Evolutionary conservation across 2,329 filamentous ascomycete genomes (phyloP), one percentile per base, ranked within the genome.

Genomic region (Onygenales sp.): DNA sequence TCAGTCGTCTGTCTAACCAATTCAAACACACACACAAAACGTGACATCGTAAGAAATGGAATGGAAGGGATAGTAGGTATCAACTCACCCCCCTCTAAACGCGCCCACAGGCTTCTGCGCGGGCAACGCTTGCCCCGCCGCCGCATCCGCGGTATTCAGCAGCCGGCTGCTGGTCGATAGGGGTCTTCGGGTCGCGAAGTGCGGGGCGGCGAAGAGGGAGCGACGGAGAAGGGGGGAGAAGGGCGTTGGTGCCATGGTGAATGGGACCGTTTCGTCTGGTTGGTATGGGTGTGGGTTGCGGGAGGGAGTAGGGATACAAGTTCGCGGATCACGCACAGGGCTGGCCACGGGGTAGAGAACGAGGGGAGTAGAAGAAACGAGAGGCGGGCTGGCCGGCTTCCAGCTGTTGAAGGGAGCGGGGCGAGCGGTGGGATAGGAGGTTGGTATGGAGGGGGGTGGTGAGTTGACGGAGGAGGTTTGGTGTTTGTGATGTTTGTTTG

Each of bases 21-120:
- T 13, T 9, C 4, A 17, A 11, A 14, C 17, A 5, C 7, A n/a
- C 17, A 17, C 17, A 17, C 17, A 17, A 2, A 17, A 17, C 17
- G 17, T 17, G 17, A 17, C 17, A 17, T 17, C 17, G 17, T 17
- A 17, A 17, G 17, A 17, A 17, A 17, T 17, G 17, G 17, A 17
- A 17, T 17, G 17, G 17, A 17, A 17, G 2, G 17, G 17, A 17
- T 17, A 2, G 17, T 5, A 17, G 41, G 41, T 43, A 17, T 49
- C 9, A 14, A 76, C 82, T 76, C 70, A 87, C 85, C 84, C 84
- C 75, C 83, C 84, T 65, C 85, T 74, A 66, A 87, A 87, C 61
- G 84, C 84, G 53, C 84, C 84, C 51, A 87, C 78, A 7, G 85
- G 84, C 68, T 81, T 86, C 67, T 75, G 78, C n/a, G 76, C 72